These are phyloP conservation scores for Apiospora malaysiana DNA, from an alignment of 2,329 filamentous ascomycete species.

Conservation along the genomic window DNA sequence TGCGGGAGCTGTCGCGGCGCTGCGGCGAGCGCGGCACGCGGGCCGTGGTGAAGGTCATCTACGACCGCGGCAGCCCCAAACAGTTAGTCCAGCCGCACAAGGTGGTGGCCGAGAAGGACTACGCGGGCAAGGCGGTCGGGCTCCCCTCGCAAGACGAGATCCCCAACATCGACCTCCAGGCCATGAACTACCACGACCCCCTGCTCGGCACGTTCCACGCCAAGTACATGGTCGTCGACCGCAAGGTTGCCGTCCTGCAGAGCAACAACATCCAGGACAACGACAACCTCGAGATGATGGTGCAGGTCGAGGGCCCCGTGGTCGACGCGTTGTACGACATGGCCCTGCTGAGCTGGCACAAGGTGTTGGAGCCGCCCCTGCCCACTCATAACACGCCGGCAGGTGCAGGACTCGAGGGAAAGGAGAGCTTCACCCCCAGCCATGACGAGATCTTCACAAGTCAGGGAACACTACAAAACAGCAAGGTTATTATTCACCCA, in stretches of 20 bases:
- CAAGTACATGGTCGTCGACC: constrained; percentile 80
- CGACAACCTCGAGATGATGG: constrained; percentile 83
- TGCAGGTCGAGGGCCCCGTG: constrained; percentile 76
- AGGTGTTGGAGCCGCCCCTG: constrained; percentile 62
- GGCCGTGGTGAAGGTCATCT: constrained; percentile 75
- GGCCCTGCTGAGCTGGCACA: constrained; percentile 75
- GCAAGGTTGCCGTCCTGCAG: constrained; percentile 71
- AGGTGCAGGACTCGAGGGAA: constrained; percentile 32
- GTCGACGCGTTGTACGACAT: constrained; percentile 79
- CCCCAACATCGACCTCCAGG: constrained; percentile 73
- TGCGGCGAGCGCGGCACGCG: constrained; percentile 62
- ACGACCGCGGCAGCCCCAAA: constrained; percentile 71
- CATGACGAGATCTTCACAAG: constrained; percentile 36
- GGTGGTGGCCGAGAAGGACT: constrained; percentile 61
- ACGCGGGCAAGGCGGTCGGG: constrained; percentile 61
- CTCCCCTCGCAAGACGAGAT: constrained; percentile 70
- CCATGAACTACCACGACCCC: constrained; percentile 74
- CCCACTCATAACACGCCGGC: constrained; percentile 61
- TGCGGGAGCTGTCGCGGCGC: constrained; percentile 71
- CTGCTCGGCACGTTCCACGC: constrained; percentile 77
- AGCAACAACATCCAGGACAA: constrained; percentile 84
- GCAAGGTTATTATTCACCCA: constrained; percentile 38
- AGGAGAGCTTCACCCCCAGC: constrained; percentile 34
- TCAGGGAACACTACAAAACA: constrained; percentile 38
- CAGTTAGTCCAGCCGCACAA: constrained; percentile 72